Evolutionary conservation across 257 asterid species (phyloP).

Genomic region (Buddleja alternifolia): DNA sequence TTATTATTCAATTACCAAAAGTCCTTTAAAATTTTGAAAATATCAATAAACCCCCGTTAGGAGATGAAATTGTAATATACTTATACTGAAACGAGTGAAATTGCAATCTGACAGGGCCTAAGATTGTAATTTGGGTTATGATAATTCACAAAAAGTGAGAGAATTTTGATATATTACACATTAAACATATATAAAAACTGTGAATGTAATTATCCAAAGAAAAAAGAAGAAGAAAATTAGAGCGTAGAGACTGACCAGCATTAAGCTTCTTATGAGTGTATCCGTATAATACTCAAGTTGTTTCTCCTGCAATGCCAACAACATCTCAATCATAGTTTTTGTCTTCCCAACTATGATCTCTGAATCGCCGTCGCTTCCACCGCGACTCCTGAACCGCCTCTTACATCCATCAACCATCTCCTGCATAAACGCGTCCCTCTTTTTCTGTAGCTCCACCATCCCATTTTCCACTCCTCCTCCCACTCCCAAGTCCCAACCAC

Average conservation of each 20-base stretch:
- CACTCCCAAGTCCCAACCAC: conserved; percentile 40
- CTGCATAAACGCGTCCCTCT: conserved; percentile 49
- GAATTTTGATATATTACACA: too few species aligned
- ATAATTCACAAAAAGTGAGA: too few species aligned
- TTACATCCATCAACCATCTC: conserved; percentile 43
- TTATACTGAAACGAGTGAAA: too few species aligned
- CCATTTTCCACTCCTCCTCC: conserved; percentile 37
- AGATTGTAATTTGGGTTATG: too few species aligned
- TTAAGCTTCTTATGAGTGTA: conserved; percentile 33
- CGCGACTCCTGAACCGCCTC: not conserved
- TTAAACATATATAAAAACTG: not conserved
- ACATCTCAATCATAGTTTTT: conserved; percentile 47
- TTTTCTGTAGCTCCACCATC: conserved; percentile 32
- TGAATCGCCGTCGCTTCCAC: not conserved
- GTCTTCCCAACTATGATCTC: conserved; percentile 6
- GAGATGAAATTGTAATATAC: too few species aligned
- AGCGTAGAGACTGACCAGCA: conserved; percentile 23
- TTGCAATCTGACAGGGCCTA: too few species aligned
- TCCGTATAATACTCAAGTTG: conserved; percentile 49
- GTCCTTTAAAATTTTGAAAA: too few species aligned
- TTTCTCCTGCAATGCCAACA: conserved; percentile 40
- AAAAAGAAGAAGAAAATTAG: not conserved
- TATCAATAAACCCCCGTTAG: too few species aligned
- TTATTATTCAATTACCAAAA: too few species aligned
- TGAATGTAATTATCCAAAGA: not conserved